Percentiles rank a stretch among this genome's conserved stretches.
These are phyloP conservation scores for Apiotrichum mycotoxinovorans DNA, from an alignment of 1,284 basidiomycete genomes.

Conservation along the genomic window DNA sequence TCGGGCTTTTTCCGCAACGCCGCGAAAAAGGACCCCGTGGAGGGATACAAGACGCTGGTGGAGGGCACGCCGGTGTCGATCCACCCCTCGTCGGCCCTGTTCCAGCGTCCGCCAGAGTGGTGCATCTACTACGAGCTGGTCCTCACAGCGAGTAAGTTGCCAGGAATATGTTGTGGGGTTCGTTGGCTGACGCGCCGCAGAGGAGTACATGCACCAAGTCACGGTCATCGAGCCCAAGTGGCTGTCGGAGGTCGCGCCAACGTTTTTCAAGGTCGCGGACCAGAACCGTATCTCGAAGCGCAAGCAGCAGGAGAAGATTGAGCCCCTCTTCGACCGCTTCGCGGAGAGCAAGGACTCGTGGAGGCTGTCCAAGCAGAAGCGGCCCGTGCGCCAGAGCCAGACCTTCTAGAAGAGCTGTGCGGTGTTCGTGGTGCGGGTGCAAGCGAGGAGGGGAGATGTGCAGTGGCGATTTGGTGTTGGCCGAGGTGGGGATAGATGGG, in stretches of 20 bases:
- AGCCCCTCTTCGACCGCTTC: slow-evolving; percentile 59
- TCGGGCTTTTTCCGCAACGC: slow-evolving; percentile 95
- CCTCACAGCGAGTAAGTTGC: slow-evolving; percentile 60
- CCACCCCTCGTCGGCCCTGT: slow-evolving; percentile 93
- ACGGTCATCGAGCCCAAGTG: slow-evolving; percentile 97
- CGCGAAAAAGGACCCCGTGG: slow-evolving; percentile 70
- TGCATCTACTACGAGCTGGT: slow-evolving; percentile 72
- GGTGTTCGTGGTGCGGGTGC: too few relatives aligned
- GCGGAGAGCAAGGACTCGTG: slow-evolving; percentile 53
- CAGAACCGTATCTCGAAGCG: slow-evolving; percentile 94
- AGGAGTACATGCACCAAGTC: slow-evolving; percentile 90
- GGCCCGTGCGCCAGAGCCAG: slow-evolving; percentile 44
- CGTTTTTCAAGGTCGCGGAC: slow-evolving; percentile 95
- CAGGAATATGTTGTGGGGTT: background rate
- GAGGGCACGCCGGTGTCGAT: slow-evolving; percentile 98
- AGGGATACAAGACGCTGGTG: slow-evolving; percentile 95
- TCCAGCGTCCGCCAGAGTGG: slow-evolving; percentile 86
- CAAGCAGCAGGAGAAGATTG: slow-evolving; percentile 96
- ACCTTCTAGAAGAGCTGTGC: slow-evolving; percentile 28
- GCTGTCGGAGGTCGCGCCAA: slow-evolving; percentile 94
- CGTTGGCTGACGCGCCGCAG: slow-evolving; percentile 12
- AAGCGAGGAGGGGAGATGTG: too few relatives aligned
- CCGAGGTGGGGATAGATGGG: too few relatives aligned
- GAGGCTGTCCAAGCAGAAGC: slow-evolving; percentile 48
- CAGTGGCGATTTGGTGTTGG: too few relatives aligned